Percentiles rank a stretch among this genome's conserved stretches.
Conservation (phyloP, 768 basidiomycete genomes). For the Hortiboletus campestris region DNA sequence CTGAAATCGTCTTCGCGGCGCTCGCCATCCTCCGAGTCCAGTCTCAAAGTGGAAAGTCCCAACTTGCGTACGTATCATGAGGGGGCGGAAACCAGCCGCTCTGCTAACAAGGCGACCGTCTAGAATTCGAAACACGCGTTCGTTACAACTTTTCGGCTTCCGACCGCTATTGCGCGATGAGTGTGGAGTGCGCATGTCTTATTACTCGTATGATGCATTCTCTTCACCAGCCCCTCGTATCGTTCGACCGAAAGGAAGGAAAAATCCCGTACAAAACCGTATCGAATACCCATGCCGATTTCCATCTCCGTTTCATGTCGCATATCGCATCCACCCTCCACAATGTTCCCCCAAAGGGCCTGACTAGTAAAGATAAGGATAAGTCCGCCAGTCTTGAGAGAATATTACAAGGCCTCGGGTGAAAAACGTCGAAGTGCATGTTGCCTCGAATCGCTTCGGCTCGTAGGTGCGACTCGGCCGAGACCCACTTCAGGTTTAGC, state of each 20-base stretch:
- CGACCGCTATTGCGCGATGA: not conserved
- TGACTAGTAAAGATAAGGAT: constrained; percentile 1
- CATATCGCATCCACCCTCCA: not conserved
- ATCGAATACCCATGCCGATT: not conserved
- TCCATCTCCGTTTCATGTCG: constrained; percentile 10
- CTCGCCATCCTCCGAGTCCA: not conserved
- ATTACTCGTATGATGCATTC: constrained; percentile 7
- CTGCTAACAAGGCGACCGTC: not conserved
- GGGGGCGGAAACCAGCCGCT: constrained; percentile 1
- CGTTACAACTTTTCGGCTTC: not conserved
- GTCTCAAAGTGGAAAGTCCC: not conserved
- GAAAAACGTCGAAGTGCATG: not conserved
- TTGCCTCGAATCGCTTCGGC: not conserved
- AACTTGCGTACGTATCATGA: not conserved
- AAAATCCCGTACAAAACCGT: not conserved
- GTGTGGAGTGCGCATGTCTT: constrained; percentile 11
- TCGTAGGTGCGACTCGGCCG: not conserved
- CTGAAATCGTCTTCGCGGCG: not conserved
- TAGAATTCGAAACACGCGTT: constrained; percentile 13
- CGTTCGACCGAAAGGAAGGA: constrained; percentile 3
- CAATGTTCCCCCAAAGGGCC: not conserved
- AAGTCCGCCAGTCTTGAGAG: not conserved
- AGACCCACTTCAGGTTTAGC: not conserved
- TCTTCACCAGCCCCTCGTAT: not conserved
- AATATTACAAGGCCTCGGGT: not conserved